These are phyloP conservation scores for Carpinus fangiana DNA, from an alignment of 306 rosid genomes.

Conservation along the genomic window DNA sequence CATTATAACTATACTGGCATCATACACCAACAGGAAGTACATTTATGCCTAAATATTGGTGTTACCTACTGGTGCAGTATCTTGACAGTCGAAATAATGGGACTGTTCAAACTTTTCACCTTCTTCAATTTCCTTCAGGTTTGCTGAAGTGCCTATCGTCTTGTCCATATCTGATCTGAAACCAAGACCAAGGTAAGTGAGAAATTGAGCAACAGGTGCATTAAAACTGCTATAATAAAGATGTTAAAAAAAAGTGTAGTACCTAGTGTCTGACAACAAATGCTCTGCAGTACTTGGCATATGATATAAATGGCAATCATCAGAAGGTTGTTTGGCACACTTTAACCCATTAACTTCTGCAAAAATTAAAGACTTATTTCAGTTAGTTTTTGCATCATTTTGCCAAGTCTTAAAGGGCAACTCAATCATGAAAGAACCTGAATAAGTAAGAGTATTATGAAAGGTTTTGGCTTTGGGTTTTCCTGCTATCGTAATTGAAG, in stretches of 20 bases:
- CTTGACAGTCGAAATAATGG: conserved; percentile 35
- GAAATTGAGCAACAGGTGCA: conserved; percentile 30
- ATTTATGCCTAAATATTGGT: conserved; percentile 20
- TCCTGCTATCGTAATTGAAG: conserved; percentile 31
- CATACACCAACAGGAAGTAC: conserved; percentile 8
- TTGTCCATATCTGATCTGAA: conserved; percentile 43
- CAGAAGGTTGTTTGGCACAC: conserved; percentile 34
- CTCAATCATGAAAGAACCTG: conserved; percentile 41
- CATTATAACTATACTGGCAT: neutral
- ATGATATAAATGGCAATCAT: conserved; percentile 16
- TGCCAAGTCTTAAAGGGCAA: conserved; percentile 8
- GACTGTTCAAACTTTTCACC: conserved; percentile 33
- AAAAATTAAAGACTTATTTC: conserved; percentile 23
- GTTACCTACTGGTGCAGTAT: conserved; percentile 52
- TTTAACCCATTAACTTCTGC: conserved; percentile 47
- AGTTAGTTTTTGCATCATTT: conserved; percentile 17
- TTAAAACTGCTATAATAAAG: conserved; percentile 16
- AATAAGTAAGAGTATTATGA: conserved; percentile 32
- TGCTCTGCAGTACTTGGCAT: conserved; percentile 34
- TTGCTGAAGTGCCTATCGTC: conserved; percentile 41
- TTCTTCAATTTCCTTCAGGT: conserved; percentile 27
- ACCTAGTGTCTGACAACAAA: conserved; percentile 45
- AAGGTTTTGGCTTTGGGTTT: conserved; percentile 33
- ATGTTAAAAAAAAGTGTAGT: conserved; percentile 25
- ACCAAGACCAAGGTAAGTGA: conserved; percentile 23